Evolutionary conservation across 495 filamentous ascomycete species (phyloP).

Genomic region (Talaromyces nanjingensis): DNA sequence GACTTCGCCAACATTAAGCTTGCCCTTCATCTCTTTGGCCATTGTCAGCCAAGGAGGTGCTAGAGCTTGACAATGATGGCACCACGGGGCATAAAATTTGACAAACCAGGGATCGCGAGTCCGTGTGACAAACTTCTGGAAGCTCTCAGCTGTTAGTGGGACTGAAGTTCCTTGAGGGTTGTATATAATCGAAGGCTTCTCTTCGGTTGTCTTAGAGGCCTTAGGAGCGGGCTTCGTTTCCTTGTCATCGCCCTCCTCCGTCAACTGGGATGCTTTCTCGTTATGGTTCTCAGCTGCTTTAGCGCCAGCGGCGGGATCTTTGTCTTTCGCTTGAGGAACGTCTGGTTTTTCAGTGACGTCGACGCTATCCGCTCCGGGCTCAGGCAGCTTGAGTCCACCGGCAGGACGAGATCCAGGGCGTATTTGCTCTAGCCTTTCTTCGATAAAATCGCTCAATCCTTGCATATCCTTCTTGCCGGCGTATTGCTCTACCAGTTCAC

Average conservation of each 20-base stretch:
- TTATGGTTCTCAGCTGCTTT: conserved; percentile 41
- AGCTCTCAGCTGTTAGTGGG: conserved; percentile 73
- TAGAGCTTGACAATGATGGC: conserved; percentile 87
- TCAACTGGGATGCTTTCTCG: conserved; percentile 28
- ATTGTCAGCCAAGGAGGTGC: conserved; percentile 86
- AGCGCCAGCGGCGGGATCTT: conserved; percentile 35
- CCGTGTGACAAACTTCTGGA: conserved; percentile 77
- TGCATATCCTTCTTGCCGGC: conserved; percentile 55
- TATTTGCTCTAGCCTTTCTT: conserved; percentile 68
- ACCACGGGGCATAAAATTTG: conserved; percentile 98
- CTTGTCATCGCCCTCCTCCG: conserved; percentile 15
- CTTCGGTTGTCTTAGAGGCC: conserved; percentile 25
- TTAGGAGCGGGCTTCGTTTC: conserved; percentile 21
- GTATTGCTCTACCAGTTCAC: conserved; percentile 54
- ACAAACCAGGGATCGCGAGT: conserved; percentile 94
- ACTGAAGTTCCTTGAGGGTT: conserved; percentile 71
- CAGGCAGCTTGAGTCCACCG: conserved; percentile 53
- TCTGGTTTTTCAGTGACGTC: conserved; percentile 45
- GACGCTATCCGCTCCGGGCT: conserved; percentile 43
- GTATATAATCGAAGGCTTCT: conserved; percentile 41
- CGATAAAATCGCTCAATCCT: conserved; percentile 59
- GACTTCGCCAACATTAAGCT: conserved; percentile 88
- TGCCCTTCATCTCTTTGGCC: conserved; percentile 79
- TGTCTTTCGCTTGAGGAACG: conserved; percentile 39
- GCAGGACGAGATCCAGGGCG: conserved; percentile 71